Percentiles rank a stretch among this genome's conserved stretches.
Evolutionary conservation across 495 filamentous ascomycete genomes (phyloP).

Genomic region (Xanthoparmelia taractica): DNA sequence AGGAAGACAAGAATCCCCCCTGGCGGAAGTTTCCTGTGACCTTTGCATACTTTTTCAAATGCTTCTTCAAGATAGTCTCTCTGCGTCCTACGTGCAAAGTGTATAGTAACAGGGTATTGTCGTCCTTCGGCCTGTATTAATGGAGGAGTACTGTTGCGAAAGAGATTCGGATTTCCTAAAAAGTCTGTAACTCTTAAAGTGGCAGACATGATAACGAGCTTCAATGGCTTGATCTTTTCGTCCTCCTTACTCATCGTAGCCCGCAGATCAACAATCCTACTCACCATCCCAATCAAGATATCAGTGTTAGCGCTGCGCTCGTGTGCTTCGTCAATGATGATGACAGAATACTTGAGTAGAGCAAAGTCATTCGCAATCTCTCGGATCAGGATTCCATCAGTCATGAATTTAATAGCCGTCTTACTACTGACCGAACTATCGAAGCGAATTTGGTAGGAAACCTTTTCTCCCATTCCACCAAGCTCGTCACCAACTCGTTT

Average conservation of each 20-base stretch:
- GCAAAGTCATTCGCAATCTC: slow-evolving; percentile 88
- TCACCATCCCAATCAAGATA: slow-evolving; percentile 93
- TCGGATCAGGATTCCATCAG: slow-evolving; percentile 88
- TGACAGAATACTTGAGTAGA: slow-evolving; percentile 83
- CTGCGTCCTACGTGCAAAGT: slow-evolving; percentile 77
- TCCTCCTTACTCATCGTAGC: slow-evolving; percentile 56
- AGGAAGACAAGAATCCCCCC: slow-evolving; percentile 94
- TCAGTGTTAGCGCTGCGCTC: slow-evolving; percentile 97
- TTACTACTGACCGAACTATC: slow-evolving; percentile 74
- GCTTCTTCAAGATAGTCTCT: slow-evolving; percentile 85
- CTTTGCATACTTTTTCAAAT: slow-evolving; percentile 78
- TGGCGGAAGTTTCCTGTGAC: slow-evolving; percentile 82
- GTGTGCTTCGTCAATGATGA: slow-evolving; percentile 96
- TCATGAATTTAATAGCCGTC: slow-evolving; percentile 98
- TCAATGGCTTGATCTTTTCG: slow-evolving; percentile 63
- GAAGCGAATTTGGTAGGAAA: slow-evolving; percentile 93
- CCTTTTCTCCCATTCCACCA: slow-evolving; percentile 54
- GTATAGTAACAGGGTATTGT: slow-evolving; percentile 80
- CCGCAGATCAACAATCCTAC: slow-evolving; percentile 76
- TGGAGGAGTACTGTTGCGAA: slow-evolving; percentile 66
- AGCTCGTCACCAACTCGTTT: slow-evolving; percentile 83
- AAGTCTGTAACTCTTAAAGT: slow-evolving; percentile 88
- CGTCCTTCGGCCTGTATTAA: slow-evolving; percentile 89
- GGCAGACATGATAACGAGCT: slow-evolving; percentile 97
- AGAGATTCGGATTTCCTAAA: slow-evolving; percentile 71